Conservation (phyloP, 73 alveolate genomes). For the Paramecium biaurelia region DNA sequence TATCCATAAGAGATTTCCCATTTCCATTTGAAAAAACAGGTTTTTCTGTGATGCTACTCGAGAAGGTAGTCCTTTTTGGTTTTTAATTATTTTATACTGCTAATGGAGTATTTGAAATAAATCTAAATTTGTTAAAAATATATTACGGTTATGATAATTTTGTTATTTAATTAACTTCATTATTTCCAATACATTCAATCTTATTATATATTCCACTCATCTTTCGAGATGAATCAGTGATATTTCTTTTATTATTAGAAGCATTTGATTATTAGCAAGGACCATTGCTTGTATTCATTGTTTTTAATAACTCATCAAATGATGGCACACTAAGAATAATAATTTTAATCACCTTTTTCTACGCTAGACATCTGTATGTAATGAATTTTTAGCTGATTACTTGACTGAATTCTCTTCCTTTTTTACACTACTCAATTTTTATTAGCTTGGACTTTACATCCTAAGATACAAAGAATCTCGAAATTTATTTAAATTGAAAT, state of each 20-base stretch:
- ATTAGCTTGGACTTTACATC: neutral
- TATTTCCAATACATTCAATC: conserved; percentile 2
- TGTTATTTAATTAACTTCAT: neutral
- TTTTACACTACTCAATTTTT: neutral
- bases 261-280: neutral
- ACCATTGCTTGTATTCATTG: neutral
- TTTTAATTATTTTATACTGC: neutral
- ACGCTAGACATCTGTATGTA: neutral
- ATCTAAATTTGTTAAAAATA: neutral
- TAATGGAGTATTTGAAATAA: neutral
- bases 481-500: conserved; percentile 35
- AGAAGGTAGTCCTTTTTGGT: neutral
- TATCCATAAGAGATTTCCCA: neutral
- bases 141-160: neutral
- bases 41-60: neutral
- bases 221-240: conserved; percentile 37
- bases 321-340: neutral
- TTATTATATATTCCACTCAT: conserved; percentile 29
- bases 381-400: neutral
- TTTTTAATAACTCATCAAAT: conserved; percentile 14
- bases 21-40: neutral
- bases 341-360: neutral
- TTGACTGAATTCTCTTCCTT: neutral
- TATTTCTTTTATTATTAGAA: neutral
- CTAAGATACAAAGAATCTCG: neutral